phyloP scores from a whole-genome alignment of 495 filamentous ascomycete genomes.

The Penicillium antarcticum region DNA sequence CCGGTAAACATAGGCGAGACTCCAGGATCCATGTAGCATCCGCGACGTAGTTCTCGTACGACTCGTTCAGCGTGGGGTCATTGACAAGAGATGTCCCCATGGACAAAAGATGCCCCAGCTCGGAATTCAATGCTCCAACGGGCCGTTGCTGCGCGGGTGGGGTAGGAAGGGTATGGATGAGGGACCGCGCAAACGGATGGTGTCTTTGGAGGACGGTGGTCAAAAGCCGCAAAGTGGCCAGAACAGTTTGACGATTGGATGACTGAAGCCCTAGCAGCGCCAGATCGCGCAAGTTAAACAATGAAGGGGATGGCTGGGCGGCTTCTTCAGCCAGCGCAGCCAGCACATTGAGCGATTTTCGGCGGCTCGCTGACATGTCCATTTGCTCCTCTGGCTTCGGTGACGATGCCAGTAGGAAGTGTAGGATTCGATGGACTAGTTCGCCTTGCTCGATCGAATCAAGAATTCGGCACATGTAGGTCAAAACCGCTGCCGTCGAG shows the following conservation, averaged over 20 bases:
- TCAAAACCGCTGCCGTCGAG: conserved; percentile 92
- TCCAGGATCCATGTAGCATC: conserved; percentile 79
- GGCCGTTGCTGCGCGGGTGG: conserved; percentile 63
- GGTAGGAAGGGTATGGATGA: conserved; percentile 64
- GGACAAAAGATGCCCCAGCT: conserved; percentile 69
- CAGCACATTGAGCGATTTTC: conserved; percentile 86
- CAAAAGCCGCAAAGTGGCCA: conserved; percentile 80
- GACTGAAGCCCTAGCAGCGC: conserved; percentile 82
- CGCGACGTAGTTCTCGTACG: conserved; percentile 78
- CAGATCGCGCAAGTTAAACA: conserved; percentile 94
- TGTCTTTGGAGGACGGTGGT: conserved; percentile 82
- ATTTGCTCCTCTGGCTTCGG: conserved; percentile 45
- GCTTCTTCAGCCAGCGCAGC: conserved; percentile 63
- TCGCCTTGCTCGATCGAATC: conserved; percentile 89
- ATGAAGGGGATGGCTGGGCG: conserved; percentile 71
- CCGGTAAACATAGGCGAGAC: conserved; percentile 53
- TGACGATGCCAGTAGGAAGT: conserved; percentile 83
- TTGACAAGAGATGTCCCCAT: conserved; percentile 70
- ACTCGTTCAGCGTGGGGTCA: conserved; percentile 67
- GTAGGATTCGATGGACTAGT: conserved; percentile 87
- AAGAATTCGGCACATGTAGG: conserved; percentile 86
- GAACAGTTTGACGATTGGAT: conserved; percentile 79
- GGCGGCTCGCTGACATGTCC: conserved; percentile 61
- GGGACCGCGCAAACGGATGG: conserved; percentile 77
- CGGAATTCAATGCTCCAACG: conserved; percentile 73